Evolutionary conservation across 2,329 filamentous ascomycete genomes (phyloP), one percentile per base, ranked within the genome.

Genomic region (Cladobotryum mycophilum): DNA sequence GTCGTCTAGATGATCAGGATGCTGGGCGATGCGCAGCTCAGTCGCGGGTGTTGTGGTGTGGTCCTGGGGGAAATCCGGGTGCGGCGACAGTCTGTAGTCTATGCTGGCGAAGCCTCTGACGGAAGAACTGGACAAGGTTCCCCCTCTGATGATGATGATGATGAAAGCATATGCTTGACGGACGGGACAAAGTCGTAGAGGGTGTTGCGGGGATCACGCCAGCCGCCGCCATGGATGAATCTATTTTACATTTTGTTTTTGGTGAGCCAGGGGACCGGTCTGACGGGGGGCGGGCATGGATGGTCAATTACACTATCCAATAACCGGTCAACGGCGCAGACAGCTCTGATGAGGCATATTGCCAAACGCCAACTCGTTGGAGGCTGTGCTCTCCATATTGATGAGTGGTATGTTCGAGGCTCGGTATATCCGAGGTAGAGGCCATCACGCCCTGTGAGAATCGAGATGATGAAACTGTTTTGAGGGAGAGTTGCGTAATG

Each of bases 81-180:
- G 62, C 4, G 76, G 71, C 0, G 79, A 82, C 50, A 85, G 76
- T 8, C 81, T 74, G 67, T 85, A 85, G 60, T 82, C 78, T 51
- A 85, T 67, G 41, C 82, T 84, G 25, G 82, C 79, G 60, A 87
- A 79, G 53, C 78, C 84, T 18, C 78, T 77, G 51, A 88, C 70
- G 45, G 67, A 62, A 22, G 64, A 53, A 8, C 51, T 53, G 17
- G 58, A 48, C 25, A 60, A 53, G 22, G 62, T n/a, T n/a, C n/a
- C n/a, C n/a, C 53, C 25, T 57, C 55, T 5, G 58, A 61, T n/a
- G n/a, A n/a, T n/a, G n/a, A n/a, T n/a, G n/a, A n/a, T n/a, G n/a
- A n/a, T n/a, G 58, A 53, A 42, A 73, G 60, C 52, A 81, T 64
- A 35, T 65, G 60, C 51, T 67, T 62, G 45, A 81, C 69, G 45